These are phyloP conservation scores for Cinnamomum chago DNA, from an alignment of 164 flowering plant genomes.

Conservation along the genomic window DNA sequence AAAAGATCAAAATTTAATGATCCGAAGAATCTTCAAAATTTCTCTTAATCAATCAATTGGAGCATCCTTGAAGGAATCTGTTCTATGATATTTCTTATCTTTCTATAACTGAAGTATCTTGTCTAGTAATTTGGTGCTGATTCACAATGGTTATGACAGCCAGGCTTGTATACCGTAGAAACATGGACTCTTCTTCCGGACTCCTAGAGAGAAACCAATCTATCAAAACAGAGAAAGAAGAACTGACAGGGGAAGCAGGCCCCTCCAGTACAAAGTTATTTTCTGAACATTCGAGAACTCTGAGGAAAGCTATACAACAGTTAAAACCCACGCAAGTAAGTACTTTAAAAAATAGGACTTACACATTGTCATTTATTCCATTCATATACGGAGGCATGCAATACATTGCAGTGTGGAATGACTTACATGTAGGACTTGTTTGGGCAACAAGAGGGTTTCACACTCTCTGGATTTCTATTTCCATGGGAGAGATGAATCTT, in stretches of 20 bases:
- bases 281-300: constrained; percentile 58
- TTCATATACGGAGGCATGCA: not conserved
- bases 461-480: no score
- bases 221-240: constrained; percentile 21
- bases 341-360: not conserved
- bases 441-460: no score
- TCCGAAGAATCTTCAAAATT: not conserved
- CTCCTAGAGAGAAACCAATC: constrained; percentile 30
- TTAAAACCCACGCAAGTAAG: constrained; percentile 69
- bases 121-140: constrained; percentile 17
- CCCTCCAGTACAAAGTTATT: constrained; percentile 33
- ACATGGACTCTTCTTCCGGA: constrained; percentile 19
- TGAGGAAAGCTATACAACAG: constrained; percentile 57
- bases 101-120: not conserved
- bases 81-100: not conserved
- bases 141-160: constrained; percentile 50
- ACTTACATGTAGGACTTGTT: not conserved
- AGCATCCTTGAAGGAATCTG: not conserved
- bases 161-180: constrained; percentile 75
- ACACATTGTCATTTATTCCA: not conserved
- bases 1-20: no score
- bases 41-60: not conserved
- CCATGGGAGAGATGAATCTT: no score
- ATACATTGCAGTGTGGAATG: not conserved
- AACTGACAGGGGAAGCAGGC: constrained; percentile 29